A percentile compares a stretch with the other conserved stretches of the same genome.
Evolutionary conservation across 2,329 filamentous ascomycete species (phyloP).

Genomic region (Scedosporium aurantiacum): DNA sequence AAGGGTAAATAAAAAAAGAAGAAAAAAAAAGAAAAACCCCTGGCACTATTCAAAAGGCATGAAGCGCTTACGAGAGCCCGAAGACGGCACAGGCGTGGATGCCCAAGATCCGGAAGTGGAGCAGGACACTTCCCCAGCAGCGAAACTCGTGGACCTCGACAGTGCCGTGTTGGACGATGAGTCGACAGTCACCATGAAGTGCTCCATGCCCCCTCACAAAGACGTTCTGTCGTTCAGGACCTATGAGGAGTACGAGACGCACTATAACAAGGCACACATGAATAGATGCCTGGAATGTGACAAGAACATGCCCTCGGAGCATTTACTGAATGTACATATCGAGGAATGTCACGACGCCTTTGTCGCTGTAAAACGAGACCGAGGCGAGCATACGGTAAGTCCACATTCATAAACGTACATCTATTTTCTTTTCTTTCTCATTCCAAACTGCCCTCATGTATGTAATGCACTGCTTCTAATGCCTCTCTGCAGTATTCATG

Average conservation of each 20-base stretch:
- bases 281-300: constrained; percentile 78
- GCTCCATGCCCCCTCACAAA: constrained; percentile 69
- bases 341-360: constrained; percentile 86
- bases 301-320: constrained; percentile 77
- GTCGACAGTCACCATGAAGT: constrained; percentile 53
- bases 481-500: constrained; percentile 56
- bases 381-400: constrained; percentile 76
- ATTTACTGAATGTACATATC: constrained; percentile 74
- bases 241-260: constrained; percentile 74
- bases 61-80: constrained; percentile 53
- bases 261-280: constrained; percentile 70
- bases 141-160: constrained; percentile 51
- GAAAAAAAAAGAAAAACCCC: not conserved
- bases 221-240: constrained; percentile 59
- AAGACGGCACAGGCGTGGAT: constrained; percentile 22
- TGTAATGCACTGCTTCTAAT: constrained; percentile 9
- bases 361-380: constrained; percentile 56
- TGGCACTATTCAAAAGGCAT: constrained; percentile 25
- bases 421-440: not conserved
- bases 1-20: constrained; percentile 1
- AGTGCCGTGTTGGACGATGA: constrained; percentile 21
- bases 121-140: constrained; percentile 5
- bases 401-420: not conserved
- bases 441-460: not conserved
- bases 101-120: constrained; percentile 2